phyloP scores from a whole-genome alignment of 805 yeast species.

The Metschnikowia aberdeeniae region DNA sequence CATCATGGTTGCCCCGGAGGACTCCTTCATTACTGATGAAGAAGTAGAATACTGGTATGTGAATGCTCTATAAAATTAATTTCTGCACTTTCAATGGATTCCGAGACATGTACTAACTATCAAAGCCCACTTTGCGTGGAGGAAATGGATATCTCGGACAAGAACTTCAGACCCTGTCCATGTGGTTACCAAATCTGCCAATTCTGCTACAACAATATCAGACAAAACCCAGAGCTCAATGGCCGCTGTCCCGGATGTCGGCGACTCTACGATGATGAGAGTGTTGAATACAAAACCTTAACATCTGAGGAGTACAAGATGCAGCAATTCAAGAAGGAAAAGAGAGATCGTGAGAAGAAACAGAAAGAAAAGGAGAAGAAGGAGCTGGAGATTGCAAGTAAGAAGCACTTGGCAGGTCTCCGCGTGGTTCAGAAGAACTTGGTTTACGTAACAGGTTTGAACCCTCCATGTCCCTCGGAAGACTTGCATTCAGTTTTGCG shows the following conservation, averaged over 20 bases:
- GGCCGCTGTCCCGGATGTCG: constrained; percentile 99
- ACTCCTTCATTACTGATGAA: constrained; percentile 61
- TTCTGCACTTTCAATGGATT: not conserved
- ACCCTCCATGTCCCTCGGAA: constrained; percentile 77
- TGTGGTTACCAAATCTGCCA: constrained; percentile 99
- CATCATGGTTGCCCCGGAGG: constrained; percentile 17
- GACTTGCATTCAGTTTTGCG: constrained; percentile 80
- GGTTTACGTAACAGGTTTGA: constrained; percentile 93
- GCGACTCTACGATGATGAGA: constrained; percentile 86
- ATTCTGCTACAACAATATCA: constrained; percentile 94
- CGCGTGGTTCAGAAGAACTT: constrained; percentile 97
- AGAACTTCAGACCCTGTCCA: constrained; percentile 98
- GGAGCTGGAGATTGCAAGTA: constrained; percentile 78
- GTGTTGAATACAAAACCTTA: constrained; percentile 79
- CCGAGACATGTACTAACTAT: constrained; percentile 17
- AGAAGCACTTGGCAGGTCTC: constrained; percentile 93
- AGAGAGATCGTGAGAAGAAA: constrained; percentile 75
- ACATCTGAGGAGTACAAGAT: constrained; percentile 83
- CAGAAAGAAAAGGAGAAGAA: constrained; percentile 88
- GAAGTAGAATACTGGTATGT: constrained; percentile 72
- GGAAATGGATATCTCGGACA: constrained; percentile 95
- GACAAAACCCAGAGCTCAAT: constrained; percentile 91
- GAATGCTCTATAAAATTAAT: not conserved
- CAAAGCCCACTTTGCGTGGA: constrained; percentile 90
- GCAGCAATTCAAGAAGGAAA: constrained; percentile 76